These are phyloP conservation scores for Eucalyptus cloeziana DNA, from an alignment of 345 rosid genomes.

Conservation along the genomic window DNA sequence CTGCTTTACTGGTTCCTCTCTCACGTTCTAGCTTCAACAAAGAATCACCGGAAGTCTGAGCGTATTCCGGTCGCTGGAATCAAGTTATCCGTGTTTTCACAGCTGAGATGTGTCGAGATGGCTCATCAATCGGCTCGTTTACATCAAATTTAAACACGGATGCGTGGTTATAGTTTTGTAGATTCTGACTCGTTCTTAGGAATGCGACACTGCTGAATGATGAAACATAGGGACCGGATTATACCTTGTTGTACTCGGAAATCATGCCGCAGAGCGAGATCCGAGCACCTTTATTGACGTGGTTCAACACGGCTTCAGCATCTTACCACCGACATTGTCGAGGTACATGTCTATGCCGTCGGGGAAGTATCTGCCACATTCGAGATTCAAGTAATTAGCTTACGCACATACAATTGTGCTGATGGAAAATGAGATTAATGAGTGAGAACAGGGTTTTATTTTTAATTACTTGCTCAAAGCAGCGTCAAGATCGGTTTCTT, in stretches of 20 bases:
- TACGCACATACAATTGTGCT: neutral
- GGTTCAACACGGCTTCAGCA: conserved; percentile 47
- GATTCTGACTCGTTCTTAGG: neutral
- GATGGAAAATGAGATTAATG: neutral
- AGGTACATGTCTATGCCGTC: conserved; percentile 30
- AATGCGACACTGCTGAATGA: neutral
- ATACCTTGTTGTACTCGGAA: conserved; percentile 34
- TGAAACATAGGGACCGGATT: rapidly evolving
- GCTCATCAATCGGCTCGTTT: neutral
- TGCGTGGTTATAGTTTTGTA: neutral
- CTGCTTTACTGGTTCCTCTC: neutral
- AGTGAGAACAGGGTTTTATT: neutral
- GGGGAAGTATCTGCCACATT: conserved; percentile 18
- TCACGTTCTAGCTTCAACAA: neutral
- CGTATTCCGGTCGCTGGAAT: neutral
- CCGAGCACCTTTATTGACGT: conserved; percentile 17
- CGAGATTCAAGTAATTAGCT: neutral
- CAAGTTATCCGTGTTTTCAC: neutral
- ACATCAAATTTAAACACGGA: neutral
- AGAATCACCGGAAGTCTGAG: neutral
- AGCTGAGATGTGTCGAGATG: neutral
- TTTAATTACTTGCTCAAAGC: conserved; percentile 26
- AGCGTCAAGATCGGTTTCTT: conserved; percentile 24
- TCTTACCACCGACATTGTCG: conserved; percentile 44
- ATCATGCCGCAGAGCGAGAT: conserved; percentile 35